Percentiles rank a stretch among this genome's conserved stretches.
Conservation (phyloP, 2,329 filamentous ascomycete genomes). For the Ceratocystis diversiconidia region DNA sequence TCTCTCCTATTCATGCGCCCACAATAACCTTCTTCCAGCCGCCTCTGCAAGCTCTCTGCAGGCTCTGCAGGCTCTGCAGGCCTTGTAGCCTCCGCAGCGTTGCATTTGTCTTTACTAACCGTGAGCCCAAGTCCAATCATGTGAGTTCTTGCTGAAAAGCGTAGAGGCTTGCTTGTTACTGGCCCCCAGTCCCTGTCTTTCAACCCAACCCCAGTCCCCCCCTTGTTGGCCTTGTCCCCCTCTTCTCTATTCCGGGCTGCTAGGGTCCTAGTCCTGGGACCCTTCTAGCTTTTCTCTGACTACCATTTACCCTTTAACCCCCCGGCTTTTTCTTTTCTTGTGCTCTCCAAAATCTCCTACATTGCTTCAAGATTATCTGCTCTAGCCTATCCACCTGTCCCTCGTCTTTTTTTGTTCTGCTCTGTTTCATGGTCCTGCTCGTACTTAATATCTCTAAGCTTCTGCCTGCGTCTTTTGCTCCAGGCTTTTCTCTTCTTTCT, state of each 20-base stretch:
- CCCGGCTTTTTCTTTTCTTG: background rate
- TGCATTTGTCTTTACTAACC: background rate
- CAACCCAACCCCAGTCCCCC: background rate
- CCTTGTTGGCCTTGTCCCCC: background rate
- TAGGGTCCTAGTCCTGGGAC: background rate
- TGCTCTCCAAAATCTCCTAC: background rate
- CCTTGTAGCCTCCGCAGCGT: background rate
- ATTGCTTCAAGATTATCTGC: constrained; percentile 3
- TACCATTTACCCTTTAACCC: background rate
- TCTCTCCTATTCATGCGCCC: background rate
- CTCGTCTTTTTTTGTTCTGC: background rate
- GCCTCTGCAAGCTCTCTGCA: background rate
- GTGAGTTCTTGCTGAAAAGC: background rate
- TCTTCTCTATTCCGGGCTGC: background rate
- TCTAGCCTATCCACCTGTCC: background rate
- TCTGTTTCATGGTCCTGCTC: background rate
- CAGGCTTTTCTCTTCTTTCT: constrained; percentile 7
- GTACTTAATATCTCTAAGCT: background rate
- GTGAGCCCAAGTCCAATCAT: background rate
- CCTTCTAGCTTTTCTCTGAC: background rate
- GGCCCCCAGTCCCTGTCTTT: background rate
- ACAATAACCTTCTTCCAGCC: background rate
- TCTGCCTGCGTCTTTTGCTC: background rate
- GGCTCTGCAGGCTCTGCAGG: background rate
- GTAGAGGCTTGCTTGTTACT: background rate